Evolutionary conservation across 2,329 filamentous ascomycete genomes (phyloP).

Genomic region (Atkinsonella texensis): DNA sequence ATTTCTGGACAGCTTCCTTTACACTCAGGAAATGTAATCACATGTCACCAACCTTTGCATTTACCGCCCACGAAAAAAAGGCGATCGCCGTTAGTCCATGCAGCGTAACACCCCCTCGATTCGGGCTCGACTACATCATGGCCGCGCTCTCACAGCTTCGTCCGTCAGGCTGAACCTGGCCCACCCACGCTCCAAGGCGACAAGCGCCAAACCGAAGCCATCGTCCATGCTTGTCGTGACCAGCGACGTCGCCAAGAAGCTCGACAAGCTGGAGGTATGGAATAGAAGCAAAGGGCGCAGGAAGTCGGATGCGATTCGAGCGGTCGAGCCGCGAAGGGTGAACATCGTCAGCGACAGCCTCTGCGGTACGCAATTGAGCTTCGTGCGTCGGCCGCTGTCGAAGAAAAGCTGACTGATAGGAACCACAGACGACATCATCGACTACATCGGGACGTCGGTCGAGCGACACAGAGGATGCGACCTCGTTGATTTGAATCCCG

Average conservation of each 20-base stretch:
- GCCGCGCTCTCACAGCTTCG: slow-evolving; percentile 1
- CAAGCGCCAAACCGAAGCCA: slow-evolving; percentile 5
- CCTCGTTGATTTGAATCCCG: slow-evolving; percentile 78
- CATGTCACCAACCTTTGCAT: not conserved
- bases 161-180: slow-evolving; percentile 2
- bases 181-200: slow-evolving; percentile 5
- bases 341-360: slow-evolving; percentile 41
- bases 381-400: not conserved
- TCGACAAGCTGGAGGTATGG: slow-evolving; percentile 18
- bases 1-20: not conserved
- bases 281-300: slow-evolving; percentile 7
- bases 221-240: slow-evolving; percentile 9
- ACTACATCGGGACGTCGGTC: slow-evolving; percentile 58
- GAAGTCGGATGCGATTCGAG: slow-evolving; percentile 1
- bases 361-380: slow-evolving; percentile 30
- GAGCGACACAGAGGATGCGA: slow-evolving; percentile 65
- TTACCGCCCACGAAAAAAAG: not conserved
- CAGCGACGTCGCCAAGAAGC: slow-evolving; percentile 13
- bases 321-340: slow-evolving; percentile 28
- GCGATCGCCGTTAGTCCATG: not conserved
- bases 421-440: slow-evolving; percentile 52
- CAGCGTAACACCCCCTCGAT: not conserved
- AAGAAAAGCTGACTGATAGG: not conserved
- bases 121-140: slow-evolving; percentile 2
- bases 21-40: not conserved